Conservation (phyloP, 1,284 basidiomycete genomes). For the Ceratobasidium sp. region DNA sequence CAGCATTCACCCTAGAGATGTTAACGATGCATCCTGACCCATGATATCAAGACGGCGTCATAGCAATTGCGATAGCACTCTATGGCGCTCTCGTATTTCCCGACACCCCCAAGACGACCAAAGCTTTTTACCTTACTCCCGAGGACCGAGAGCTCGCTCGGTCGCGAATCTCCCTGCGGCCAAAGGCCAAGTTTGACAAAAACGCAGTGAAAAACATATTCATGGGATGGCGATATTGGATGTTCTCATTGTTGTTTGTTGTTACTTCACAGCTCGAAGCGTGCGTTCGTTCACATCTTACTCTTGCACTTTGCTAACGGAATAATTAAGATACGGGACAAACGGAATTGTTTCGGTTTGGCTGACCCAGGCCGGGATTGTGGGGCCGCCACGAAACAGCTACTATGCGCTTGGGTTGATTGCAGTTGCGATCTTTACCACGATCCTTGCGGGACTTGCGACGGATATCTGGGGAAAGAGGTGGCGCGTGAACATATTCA, state of each 20-base stretch:
- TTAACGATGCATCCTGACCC: not conserved
- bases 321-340: conserved; percentile 13
- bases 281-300: not conserved
- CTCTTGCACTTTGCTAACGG: not conserved
- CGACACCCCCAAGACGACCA: conserved; percentile 74
- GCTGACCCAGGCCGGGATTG: conserved; percentile 28
- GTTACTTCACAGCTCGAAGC: conserved; percentile 35
- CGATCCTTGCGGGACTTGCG: conserved; percentile 19
- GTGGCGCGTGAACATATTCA: conserved; percentile 43
- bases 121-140: conserved; percentile 73
- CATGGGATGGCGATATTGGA: conserved; percentile 38
- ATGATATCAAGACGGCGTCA: conserved; percentile 66
- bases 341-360: conserved; percentile 41
- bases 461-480: conserved; percentile 38
- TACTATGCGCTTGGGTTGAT: conserved; percentile 43
- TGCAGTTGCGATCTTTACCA: conserved; percentile 37
- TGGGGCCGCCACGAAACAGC: conserved; percentile 31
- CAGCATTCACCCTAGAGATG: not conserved
- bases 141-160: conserved; percentile 33
- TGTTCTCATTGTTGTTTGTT: conserved; percentile 40
- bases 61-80: conserved; percentile 77
- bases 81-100: conserved; percentile 82
- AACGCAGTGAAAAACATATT: conserved; percentile 18
- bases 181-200: conserved; percentile 20
- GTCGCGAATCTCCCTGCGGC: conserved; percentile 1